phyloP scores from a whole-genome alignment of 768 basidiomycete species.

The Phlegmacium glaucopus region DNA sequence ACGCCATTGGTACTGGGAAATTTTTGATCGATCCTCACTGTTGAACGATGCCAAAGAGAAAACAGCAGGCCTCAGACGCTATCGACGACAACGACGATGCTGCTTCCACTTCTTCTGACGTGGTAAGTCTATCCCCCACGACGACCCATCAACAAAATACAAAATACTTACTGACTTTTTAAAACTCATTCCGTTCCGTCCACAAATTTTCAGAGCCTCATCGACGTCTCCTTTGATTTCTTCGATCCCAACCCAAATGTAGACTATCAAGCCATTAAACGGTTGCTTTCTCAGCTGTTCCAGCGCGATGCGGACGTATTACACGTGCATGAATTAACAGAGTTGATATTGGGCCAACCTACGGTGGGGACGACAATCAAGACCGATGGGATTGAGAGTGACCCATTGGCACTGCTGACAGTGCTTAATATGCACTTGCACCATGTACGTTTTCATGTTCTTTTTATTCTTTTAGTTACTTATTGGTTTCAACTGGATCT shows the following conservation, averaged over 20 bases:
- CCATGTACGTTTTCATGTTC: slow-evolving; percentile 21
- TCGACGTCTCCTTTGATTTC: slow-evolving; percentile 93
- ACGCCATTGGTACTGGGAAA: slow-evolving; percentile 9
- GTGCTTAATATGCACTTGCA: slow-evolving; percentile 79
- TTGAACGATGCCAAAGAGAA: slow-evolving; percentile 26
- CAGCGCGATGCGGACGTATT: slow-evolving; percentile 71
- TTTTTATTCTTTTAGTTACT: background rate
- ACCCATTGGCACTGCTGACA: slow-evolving; percentile 86
- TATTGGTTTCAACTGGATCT: background rate
- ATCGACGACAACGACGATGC: slow-evolving; percentile 19
- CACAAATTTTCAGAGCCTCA: no score
- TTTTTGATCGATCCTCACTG: slow-evolving; percentile 16
- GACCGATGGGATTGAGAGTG: slow-evolving; percentile 85
- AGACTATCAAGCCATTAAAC: slow-evolving; percentile 86
- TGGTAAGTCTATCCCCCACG: slow-evolving; percentile 11
- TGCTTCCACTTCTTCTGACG: slow-evolving; percentile 20
- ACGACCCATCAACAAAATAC: background rate
- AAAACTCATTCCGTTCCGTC: no score
- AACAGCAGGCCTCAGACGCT: slow-evolving; percentile 11
- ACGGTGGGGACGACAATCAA: slow-evolving; percentile 87
- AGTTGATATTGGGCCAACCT: slow-evolving; percentile 74
- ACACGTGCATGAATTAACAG: slow-evolving; percentile 69
- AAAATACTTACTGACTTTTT: slow-evolving; percentile 6
- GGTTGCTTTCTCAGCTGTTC: slow-evolving; percentile 68
- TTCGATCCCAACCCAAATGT: slow-evolving; percentile 79